Conservation (phyloP, 2,329 filamentous ascomycete species). For the Cladobotryum mycophilum region DNA sequence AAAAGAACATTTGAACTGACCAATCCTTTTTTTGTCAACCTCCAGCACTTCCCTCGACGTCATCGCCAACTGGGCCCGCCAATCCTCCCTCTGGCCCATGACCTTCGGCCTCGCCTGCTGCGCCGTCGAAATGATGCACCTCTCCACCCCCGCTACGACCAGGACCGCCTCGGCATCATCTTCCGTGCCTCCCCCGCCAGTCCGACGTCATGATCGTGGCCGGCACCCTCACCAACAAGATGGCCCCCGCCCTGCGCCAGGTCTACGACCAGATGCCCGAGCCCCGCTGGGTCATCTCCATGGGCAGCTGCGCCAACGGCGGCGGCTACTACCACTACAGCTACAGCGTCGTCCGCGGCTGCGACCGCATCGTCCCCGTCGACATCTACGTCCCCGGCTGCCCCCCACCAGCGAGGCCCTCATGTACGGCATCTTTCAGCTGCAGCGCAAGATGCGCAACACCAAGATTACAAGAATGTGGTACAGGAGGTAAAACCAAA, state of each 20-base stretch:
- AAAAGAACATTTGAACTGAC: slow-evolving; percentile 7
- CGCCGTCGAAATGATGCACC: slow-evolving; percentile 88
- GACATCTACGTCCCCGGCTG: slow-evolving; percentile 77
- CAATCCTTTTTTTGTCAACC: neutral
- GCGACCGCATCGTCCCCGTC: slow-evolving; percentile 70
- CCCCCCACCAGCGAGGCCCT: slow-evolving; percentile 56
- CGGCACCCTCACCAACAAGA: slow-evolving; percentile 91
- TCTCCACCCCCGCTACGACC: slow-evolving; percentile 85
- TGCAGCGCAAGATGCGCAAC: slow-evolving; percentile 69
- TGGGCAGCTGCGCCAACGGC: slow-evolving; percentile 80
- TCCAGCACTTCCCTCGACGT: slow-evolving; percentile 69
- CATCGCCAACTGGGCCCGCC: slow-evolving; percentile 76
- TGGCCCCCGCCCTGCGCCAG: slow-evolving; percentile 83
- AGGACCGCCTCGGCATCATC: slow-evolving; percentile 83
- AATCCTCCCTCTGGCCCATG: slow-evolving; percentile 82
- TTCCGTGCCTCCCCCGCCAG: slow-evolving; percentile 81
- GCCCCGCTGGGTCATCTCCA: slow-evolving; percentile 76
- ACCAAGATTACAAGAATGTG: slow-evolving; percentile 51
- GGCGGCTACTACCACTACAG: slow-evolving; percentile 85
- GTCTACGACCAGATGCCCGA: slow-evolving; percentile 97
- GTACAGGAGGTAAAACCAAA: slow-evolving; percentile 45
- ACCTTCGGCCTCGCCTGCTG: slow-evolving; percentile 86
- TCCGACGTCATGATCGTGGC: slow-evolving; percentile 93
- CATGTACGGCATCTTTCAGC: slow-evolving; percentile 66
- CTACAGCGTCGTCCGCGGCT: slow-evolving; percentile 69